Conservation (phyloP, 2,329 filamentous ascomycete species). For the Venturia asperata region DNA sequence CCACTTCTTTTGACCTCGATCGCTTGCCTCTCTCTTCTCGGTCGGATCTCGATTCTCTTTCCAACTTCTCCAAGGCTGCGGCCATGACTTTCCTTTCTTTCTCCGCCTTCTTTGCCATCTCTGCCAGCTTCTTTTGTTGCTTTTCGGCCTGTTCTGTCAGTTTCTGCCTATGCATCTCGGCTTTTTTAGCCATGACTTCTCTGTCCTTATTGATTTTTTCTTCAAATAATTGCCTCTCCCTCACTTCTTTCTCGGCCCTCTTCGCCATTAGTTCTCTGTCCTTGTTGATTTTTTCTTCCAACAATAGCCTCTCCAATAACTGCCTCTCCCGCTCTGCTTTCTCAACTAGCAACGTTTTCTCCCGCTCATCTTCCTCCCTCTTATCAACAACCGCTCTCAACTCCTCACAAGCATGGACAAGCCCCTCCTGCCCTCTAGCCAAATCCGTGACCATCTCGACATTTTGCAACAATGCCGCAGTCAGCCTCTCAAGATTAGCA, state of each 20-base stretch:
- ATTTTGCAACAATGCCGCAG: slow-evolving; percentile 12
- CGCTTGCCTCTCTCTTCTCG: slow-evolving; percentile 4
- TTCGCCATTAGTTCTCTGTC: background rate
- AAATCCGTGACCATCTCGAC: slow-evolving; percentile 14
- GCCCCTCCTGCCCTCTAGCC: slow-evolving; percentile 8
- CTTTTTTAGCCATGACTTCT: background rate
- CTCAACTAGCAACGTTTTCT: background rate
- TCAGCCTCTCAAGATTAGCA: slow-evolving; percentile 18
- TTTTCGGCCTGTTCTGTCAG: background rate
- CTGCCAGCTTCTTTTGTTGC: background rate
- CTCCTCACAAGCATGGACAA: slow-evolving; percentile 15
- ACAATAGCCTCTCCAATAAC: background rate
- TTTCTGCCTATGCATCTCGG: background rate
- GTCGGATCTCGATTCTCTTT: background rate
- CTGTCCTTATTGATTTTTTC: background rate
- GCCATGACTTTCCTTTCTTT: background rate
- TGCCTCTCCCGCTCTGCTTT: slow-evolving; percentile 6
- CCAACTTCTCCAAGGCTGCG: background rate
- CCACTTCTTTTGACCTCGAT: background rate
- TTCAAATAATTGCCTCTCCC: background rate
- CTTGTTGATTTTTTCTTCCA: background rate
- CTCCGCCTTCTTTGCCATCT: background rate
- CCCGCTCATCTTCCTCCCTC: background rate
- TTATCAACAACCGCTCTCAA: slow-evolving; percentile 7
- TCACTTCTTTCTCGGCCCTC: background rate